Percentiles rank a stretch among this genome's conserved stretches.
phyloP scores from a whole-genome alignment of 768 basidiomycete genomes.

The Kwoniella dejecticola region DNA sequence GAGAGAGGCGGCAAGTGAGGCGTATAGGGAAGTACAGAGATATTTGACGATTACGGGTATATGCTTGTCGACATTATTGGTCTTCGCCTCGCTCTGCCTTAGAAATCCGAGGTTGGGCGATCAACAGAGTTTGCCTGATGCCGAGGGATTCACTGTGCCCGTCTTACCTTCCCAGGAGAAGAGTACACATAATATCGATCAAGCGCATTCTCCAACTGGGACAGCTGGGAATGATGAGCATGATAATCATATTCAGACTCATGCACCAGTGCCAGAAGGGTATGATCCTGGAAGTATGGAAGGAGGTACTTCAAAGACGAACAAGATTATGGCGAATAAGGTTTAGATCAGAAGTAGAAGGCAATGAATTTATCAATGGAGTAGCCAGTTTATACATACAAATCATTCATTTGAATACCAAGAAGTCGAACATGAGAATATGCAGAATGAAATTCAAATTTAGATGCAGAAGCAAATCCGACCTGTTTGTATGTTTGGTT shows the following conservation, averaged over 20 bases:
- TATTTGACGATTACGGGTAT: conserved; percentile 46
- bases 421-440: no score
- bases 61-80: conserved; percentile 29
- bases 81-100: conserved; percentile 33
- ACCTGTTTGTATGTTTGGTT: no score
- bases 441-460: no score
- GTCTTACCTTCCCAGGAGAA: background rate
- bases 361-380: no score
- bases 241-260: background rate
- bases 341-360: no score
- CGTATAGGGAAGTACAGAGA: conserved; percentile 44
- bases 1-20: conserved; percentile 34
- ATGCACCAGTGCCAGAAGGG: background rate
- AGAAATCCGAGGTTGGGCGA: conserved; percentile 38
- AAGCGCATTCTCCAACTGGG: conserved; percentile 3
- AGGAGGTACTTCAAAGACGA: background rate
- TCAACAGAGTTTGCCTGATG: conserved; percentile 37
- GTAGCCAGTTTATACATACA: no score
- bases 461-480: no score
- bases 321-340: conserved; percentile 3
- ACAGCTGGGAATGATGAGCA: conserved; percentile 3
- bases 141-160: conserved; percentile 23
- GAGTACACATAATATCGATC: background rate
- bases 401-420: no score
- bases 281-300: conserved; percentile 12